Percentiles rank a stretch among this genome's conserved stretches.
Conservation (phyloP, 2,329 filamentous ascomycete genomes). For the Capronia americana region DNA sequence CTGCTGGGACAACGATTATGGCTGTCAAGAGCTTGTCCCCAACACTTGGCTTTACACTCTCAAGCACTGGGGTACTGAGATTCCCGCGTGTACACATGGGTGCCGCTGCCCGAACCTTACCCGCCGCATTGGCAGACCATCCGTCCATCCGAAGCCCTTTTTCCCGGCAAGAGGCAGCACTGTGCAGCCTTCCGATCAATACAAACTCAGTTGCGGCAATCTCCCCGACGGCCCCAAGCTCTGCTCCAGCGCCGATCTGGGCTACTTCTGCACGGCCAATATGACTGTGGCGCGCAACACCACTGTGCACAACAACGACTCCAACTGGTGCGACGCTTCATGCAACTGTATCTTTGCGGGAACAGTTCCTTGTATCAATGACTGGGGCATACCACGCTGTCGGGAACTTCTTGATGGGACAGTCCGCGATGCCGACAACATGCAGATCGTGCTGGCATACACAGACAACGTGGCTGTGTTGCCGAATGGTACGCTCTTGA, state of each 20-base stretch:
- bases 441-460: slow-evolving; percentile 14
- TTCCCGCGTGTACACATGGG: neutral
- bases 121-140: neutral
- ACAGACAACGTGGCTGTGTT: slow-evolving; percentile 10
- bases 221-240: slow-evolving; percentile 13
- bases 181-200: neutral
- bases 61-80: neutral
- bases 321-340: slow-evolving; percentile 25
- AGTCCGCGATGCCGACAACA: slow-evolving; percentile 17
- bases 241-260: slow-evolving; percentile 9
- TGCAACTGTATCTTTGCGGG: slow-evolving; percentile 25
- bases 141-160: neutral
- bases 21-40: neutral
- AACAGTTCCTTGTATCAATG: slow-evolving; percentile 23
- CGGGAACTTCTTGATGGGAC: slow-evolving; percentile 23
- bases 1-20: slow-evolving; percentile 13
- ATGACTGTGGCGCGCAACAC: slow-evolving; percentile 16
- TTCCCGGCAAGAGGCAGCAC: neutral
- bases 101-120: neutral
- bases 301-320: neutral
- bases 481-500: slow-evolving; percentile 21
- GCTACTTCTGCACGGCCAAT: slow-evolving; percentile 23
- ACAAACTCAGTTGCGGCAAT: slow-evolving; percentile 26
- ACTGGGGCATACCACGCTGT: slow-evolving; percentile 24
- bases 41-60: neutral